Conservation (phyloP, 768 basidiomycete species). For the Dentipellis fragilis region DNA sequence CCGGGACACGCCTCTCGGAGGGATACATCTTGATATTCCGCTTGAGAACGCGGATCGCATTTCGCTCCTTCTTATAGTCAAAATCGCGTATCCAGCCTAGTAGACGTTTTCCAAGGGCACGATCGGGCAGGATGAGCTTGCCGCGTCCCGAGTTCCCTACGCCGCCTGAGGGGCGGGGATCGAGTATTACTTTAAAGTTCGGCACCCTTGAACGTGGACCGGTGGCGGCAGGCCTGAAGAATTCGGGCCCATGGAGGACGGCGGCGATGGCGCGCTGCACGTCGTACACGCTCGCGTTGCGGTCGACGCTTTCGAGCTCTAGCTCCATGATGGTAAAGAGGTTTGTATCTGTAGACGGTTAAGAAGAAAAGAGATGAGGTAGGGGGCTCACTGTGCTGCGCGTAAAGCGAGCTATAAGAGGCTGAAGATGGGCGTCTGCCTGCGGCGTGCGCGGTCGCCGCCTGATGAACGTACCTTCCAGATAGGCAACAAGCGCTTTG, state of each 20-base stretch:
- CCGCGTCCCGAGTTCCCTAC: slow-evolving; percentile 45
- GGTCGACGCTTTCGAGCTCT: slow-evolving; percentile 22
- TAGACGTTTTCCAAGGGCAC: slow-evolving; percentile 34
- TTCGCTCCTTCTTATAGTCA: slow-evolving; percentile 12
- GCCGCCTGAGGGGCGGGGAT: slow-evolving; percentile 36
- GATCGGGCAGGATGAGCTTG: slow-evolving; percentile 20
- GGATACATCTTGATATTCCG: not conserved
- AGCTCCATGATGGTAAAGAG: slow-evolving; percentile 25
- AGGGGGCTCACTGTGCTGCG: no score
- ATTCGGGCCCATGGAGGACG: slow-evolving; percentile 48
- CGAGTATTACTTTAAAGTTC: slow-evolving; percentile 56
- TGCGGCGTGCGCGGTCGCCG: no score
- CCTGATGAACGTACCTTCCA: no score
- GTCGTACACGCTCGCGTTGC: slow-evolving; percentile 39
- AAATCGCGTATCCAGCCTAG: slow-evolving; percentile 28
- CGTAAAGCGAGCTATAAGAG: no score
- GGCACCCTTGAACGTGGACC: slow-evolving; percentile 24
- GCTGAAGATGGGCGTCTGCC: no score
- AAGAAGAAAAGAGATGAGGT: no score
- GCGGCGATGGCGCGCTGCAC: slow-evolving; percentile 45
- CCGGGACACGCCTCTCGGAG: not conserved
- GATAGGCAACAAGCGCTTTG: no score
- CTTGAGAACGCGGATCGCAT: slow-evolving; percentile 12
- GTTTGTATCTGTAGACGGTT: no score
- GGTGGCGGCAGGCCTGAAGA: slow-evolving; percentile 23